Evolutionary conservation across 208 protist genomes (phyloP), one percentile per base, ranked within the genome.

Genomic region (Vickermania ingenoplastis): DNA sequence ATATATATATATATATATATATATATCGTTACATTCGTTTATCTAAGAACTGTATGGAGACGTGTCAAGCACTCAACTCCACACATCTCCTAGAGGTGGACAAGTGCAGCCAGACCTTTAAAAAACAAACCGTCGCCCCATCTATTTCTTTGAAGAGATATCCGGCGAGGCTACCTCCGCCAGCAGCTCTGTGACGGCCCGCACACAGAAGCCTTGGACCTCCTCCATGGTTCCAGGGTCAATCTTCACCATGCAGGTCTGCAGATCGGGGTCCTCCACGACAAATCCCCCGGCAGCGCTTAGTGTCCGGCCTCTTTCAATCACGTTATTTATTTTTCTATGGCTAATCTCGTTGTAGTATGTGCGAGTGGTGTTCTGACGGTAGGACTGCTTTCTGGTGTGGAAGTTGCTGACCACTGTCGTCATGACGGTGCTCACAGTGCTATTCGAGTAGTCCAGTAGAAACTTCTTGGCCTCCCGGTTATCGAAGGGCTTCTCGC

Each of bases 211-310:
- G 3, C 81, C 81, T 31, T 75, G 62, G 11, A 88, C 81, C 28
- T 83, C 77, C 26, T 80, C 77, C 23, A 14, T 59, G 51, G 65
- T 75, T 0, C 76, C 76, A 21, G 71, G 70, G 21, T 88, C 77
- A 52, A 88, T 77, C 21, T 58, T 59, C 4, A 74, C 60, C 61
- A 76, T 67, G 61, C 53, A 45, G 2, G 62, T 36, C 25, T 70
- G 60, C 67, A 95, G 74, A 26, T 92, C 83, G 23, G 63, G 71
- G 56, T 95, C 82, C 60, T 92, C 84, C 13, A 92, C 75, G 13
- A 88, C 77, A 64, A 92, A 90, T 0, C 61, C 88, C 0, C 88
- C 88, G 1, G 84, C 85, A 2, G 74, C 60, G 63, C 76, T 57
- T 62, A 80, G 66, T 57, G 73, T 79, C 13, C 27, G 41, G 0